These are phyloP conservation scores for Fusarium sp. DNA, from an alignment of 2,329 filamentous ascomycete species.

Conservation along the genomic window DNA sequence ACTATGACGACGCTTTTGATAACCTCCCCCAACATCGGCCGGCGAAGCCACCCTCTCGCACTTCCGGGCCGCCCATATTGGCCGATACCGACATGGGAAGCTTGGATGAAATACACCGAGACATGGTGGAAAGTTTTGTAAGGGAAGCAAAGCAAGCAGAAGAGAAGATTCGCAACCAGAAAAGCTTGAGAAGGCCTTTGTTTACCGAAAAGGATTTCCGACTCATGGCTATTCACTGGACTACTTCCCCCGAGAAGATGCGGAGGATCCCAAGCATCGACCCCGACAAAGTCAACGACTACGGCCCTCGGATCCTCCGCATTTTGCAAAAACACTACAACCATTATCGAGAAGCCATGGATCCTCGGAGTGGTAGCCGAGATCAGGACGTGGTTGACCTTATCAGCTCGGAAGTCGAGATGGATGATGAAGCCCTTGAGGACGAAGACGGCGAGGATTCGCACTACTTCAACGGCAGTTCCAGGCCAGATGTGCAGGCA, in stretches of 20 bases:
- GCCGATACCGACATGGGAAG: slow-evolving; percentile 62
- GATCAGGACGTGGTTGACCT: slow-evolving; percentile 63
- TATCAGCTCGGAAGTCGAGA: slow-evolving; percentile 57
- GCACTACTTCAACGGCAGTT: slow-evolving; percentile 55
- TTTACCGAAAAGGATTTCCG: slow-evolving; percentile 77
- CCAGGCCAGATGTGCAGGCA: slow-evolving; percentile 46
- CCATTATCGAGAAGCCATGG: slow-evolving; percentile 62
- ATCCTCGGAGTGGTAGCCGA: slow-evolving; percentile 35
- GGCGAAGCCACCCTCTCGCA: slow-evolving; percentile 46
- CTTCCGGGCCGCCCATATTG: slow-evolving; percentile 66
- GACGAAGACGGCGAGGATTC: slow-evolving; percentile 55
- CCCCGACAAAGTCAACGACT: slow-evolving; percentile 66
- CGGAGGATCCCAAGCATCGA: slow-evolving; percentile 70
- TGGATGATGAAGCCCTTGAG: slow-evolving; percentile 50
- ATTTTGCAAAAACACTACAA: slow-evolving; percentile 61
- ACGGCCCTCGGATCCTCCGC: slow-evolving; percentile 69
- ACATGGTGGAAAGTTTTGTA: slow-evolving; percentile 73
- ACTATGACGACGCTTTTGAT: slow-evolving; percentile 55
- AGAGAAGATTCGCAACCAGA: slow-evolving; percentile 68
- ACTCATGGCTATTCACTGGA: slow-evolving; percentile 78
- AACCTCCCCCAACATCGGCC: slow-evolving; percentile 52
- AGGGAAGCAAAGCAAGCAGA: slow-evolving; percentile 67
- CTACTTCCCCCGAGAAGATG: slow-evolving; percentile 70
- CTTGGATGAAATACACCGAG: slow-evolving; percentile 68
- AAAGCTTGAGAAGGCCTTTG: slow-evolving; percentile 64